These are phyloP conservation scores for Gautieria morchelliformis DNA, from an alignment of 768 basidiomycete species.

Conservation along the genomic window DNA sequence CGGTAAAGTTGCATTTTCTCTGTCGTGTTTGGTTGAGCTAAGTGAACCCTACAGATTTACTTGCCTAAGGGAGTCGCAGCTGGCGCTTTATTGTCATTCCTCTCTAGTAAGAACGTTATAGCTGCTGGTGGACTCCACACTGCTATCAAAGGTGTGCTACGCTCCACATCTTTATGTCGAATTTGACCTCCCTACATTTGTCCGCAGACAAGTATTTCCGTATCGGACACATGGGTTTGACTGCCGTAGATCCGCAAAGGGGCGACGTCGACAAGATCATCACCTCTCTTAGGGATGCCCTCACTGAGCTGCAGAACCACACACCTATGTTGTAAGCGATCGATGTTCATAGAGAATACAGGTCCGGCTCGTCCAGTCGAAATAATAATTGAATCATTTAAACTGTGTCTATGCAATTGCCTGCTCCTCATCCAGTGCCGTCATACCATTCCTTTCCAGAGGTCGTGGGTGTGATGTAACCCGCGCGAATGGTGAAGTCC, in stretches of 20 bases:
- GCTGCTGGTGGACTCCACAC: constrained; percentile 85
- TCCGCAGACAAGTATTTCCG: constrained; percentile 79
- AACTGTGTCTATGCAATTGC: constrained; percentile 22
- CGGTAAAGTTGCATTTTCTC: constrained; percentile 33
- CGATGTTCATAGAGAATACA: too few species aligned
- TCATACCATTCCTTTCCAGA: constrained; percentile 86
- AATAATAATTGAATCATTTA: neutral
- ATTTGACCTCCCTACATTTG: neutral
- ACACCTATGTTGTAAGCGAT: too few species aligned
- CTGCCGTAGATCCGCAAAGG: constrained; percentile 59
- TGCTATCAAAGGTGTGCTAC: constrained; percentile 60
- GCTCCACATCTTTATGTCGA: constrained; percentile 12
- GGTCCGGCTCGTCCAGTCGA: neutral
- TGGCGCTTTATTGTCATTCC: constrained; percentile 64
- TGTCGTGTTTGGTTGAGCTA: neutral
- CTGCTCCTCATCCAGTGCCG: constrained; percentile 68
- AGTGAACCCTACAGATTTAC: constrained; percentile 42
- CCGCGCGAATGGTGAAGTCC: constrained; percentile 87
- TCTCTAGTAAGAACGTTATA: constrained; percentile 63
- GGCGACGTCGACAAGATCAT: constrained; percentile 73
- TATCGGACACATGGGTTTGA: constrained; percentile 89
- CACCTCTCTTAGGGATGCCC: constrained; percentile 47
- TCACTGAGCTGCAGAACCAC: constrained; percentile 25
- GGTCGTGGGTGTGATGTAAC: constrained; percentile 81
- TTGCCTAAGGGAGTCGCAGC: constrained; percentile 76